Evolutionary conservation across 805 yeast genomes (phyloP).

Genomic region (Cyberlindnera xishuangbannaensis): DNA sequence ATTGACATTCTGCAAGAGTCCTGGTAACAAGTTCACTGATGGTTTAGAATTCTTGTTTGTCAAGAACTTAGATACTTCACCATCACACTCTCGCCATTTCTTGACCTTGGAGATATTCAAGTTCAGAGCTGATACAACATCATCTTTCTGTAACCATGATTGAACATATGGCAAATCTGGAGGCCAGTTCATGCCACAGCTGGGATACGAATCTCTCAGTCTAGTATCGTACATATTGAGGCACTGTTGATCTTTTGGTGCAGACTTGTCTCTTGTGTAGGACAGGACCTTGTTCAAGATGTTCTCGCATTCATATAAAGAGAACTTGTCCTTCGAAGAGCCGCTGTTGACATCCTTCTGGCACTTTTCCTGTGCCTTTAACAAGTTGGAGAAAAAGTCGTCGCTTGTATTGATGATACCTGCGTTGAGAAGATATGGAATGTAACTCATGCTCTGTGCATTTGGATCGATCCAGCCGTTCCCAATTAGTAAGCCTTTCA

Average conservation of each 20-base stretch:
- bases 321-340: conserved; percentile 22
- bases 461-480: conserved; percentile 95
- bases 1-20: conserved; percentile 49
- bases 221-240: conserved; percentile 79
- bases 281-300: conserved; percentile 28
- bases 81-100: conserved; percentile 76
- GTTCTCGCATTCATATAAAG: conserved; percentile 39
- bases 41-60: conserved; percentile 50
- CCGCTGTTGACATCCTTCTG: conserved; percentile 44
- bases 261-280: conserved; percentile 26
- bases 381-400: conserved; percentile 34
- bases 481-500: conserved; percentile 73
- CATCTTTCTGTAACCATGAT: conserved; percentile 43
- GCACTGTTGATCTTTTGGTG: conserved; percentile 46
- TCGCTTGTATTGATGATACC: conserved; percentile 44
- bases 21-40: conserved; percentile 62
- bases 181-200: conserved; percentile 96
- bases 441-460: conserved; percentile 72
- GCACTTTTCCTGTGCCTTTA: conserved; percentile 51
- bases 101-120: conserved; percentile 33
- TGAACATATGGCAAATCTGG: conserved; percentile 47
- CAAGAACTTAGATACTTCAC: conserved; percentile 47
- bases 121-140: conserved; percentile 49
- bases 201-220: conserved; percentile 65
- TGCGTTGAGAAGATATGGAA: conserved; percentile 61